Conservation (phyloP, 1,284 basidiomycete genomes). For the Sphagnurus paluster region DNA sequence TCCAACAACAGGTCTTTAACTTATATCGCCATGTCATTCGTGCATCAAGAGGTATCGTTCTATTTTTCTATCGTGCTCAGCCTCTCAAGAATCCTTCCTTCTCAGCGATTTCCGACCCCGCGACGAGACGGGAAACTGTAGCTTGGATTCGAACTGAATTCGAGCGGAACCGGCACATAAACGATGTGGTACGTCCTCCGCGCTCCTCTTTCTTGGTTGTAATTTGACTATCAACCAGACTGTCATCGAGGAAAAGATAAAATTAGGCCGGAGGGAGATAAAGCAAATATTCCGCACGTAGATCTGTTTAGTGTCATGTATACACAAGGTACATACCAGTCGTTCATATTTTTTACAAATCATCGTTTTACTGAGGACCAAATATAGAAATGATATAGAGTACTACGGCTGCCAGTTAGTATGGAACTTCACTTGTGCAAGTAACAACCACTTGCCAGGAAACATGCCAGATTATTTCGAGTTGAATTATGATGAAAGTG, state of each 20-base stretch:
- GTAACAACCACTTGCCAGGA: too few relatives aligned
- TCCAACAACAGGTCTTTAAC: slow-evolving; percentile 57
- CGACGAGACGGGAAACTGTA: slow-evolving; percentile 63
- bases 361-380: too few relatives aligned
- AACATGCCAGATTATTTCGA: too few relatives aligned
- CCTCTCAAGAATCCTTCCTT: too few relatives aligned
- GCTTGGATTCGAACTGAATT: slow-evolving; percentile 73
- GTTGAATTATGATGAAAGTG: too few relatives aligned
- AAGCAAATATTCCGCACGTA: slow-evolving; percentile 39
- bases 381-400: too few relatives aligned
- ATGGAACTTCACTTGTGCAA: too few relatives aligned
- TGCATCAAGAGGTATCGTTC: slow-evolving; percentile 57
- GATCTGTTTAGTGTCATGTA: background rate
- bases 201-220: slow-evolving; percentile 1
- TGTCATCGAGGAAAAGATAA: slow-evolving; percentile 51
- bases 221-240: slow-evolving; percentile 33
- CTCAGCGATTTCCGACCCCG: slow-evolving; percentile 61
- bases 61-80: slow-evolving; percentile 4
- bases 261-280: slow-evolving; percentile 52
- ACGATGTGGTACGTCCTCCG: slow-evolving; percentile 49
- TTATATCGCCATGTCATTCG: slow-evolving; percentile 69
- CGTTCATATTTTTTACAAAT: too few relatives aligned
- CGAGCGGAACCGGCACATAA: slow-evolving; percentile 57
- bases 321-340: background rate
- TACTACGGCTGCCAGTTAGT: too few relatives aligned